Evolutionary conservation across 169 alveolate genomes (phyloP).

Genomic region (Plasmodium reichenowi): DNA sequence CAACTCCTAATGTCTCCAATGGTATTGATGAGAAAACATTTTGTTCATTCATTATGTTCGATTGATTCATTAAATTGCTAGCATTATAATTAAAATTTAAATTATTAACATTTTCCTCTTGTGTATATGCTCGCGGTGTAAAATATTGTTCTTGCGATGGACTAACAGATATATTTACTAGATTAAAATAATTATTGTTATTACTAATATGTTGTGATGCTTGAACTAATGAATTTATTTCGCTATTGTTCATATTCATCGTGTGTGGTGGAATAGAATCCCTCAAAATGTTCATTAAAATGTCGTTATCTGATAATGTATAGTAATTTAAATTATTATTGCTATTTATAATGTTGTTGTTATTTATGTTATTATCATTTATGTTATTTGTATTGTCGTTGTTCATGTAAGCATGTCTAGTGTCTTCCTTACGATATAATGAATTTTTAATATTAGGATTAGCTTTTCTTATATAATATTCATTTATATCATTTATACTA

Average conservation of each 20-base stretch:
- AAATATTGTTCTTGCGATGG: not conserved
- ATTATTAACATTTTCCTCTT: not conserved
- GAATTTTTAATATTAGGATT: not conserved
- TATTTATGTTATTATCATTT: not conserved
- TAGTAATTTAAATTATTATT: not conserved
- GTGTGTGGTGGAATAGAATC: not conserved
- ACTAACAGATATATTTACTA: not conserved
- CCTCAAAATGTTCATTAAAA: not conserved
- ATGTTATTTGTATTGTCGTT: not conserved
- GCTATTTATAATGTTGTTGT: not conserved
- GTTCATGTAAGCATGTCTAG: not conserved
- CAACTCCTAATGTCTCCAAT: not conserved
- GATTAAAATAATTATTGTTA: not conserved
- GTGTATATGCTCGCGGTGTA: not conserved
- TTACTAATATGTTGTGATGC: not conserved
- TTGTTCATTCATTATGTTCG: conserved; percentile 1
- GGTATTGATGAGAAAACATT: not conserved
- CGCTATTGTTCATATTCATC: not conserved
- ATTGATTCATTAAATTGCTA: not conserved
- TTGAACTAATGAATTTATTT: not conserved
- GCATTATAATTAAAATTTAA: not conserved
- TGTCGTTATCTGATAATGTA: not conserved
- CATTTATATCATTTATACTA: conserved; percentile 47
- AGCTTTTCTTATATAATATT: conserved; percentile 4
- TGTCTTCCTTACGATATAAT: not conserved